A percentile compares a stretch with the other conserved stretches of the same genome.
phyloP scores from a whole-genome alignment of 2,329 filamentous ascomycete species.

The Colletotrichum phormii region DNA sequence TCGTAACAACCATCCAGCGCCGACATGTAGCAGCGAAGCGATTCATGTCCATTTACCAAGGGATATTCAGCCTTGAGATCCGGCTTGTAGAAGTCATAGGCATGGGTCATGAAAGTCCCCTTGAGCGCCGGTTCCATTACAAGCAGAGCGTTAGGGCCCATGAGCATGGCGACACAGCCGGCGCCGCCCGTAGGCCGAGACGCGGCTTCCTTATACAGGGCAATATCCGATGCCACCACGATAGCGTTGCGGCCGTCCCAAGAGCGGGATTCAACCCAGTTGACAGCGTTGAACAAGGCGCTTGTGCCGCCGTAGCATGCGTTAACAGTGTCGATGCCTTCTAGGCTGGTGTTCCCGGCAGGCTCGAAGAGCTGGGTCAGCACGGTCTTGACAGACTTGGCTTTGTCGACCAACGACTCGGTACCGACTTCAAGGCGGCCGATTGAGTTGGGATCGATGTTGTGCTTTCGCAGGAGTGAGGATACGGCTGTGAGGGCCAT shows the following conservation, averaged over 20 bases:
- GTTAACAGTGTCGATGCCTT: slow-evolving; percentile 86
- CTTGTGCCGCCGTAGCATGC: slow-evolving; percentile 91
- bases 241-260: slow-evolving; percentile 88
- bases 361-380: slow-evolving; percentile 83
- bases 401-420: slow-evolving; percentile 88
- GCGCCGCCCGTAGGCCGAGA: slow-evolving; percentile 85
- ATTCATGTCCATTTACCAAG: slow-evolving; percentile 86
- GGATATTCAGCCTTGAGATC: slow-evolving; percentile 89
- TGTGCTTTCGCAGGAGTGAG: slow-evolving; percentile 84
- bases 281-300: slow-evolving; percentile 83
- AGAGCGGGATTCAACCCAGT: slow-evolving; percentile 88
- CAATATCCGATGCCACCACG: slow-evolving; percentile 85
- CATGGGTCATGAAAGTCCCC: slow-evolving; percentile 84
- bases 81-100: slow-evolving; percentile 92
- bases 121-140: slow-evolving; percentile 82
- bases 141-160: slow-evolving; percentile 82
- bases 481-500: slow-evolving; percentile 82
- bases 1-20: slow-evolving; percentile 84
- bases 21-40: slow-evolving; percentile 82
- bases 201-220: slow-evolving; percentile 85
- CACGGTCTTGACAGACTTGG: slow-evolving; percentile 89
- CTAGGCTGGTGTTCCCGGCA: slow-evolving; percentile 83
- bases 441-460: slow-evolving; percentile 81
- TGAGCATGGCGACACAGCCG: slow-evolving; percentile 81
- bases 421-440: slow-evolving; percentile 87